Evolutionary conservation across 23 red algal species (phyloP).

Genomic region (Gracilaria caudata): DNA sequence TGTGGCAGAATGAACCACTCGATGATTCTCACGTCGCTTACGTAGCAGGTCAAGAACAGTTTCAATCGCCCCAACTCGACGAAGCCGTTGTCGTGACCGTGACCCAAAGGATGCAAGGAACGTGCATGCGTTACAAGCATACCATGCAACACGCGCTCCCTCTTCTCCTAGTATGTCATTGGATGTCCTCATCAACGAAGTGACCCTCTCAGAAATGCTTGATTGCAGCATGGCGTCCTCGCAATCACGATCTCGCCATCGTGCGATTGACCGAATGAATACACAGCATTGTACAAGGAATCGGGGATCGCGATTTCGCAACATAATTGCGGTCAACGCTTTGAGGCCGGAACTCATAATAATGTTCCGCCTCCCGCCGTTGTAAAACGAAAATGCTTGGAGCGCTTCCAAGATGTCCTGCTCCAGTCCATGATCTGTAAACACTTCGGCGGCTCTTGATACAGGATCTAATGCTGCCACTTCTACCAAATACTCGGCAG

Average conservation of each 20-base stretch:
- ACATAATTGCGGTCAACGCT: constrained; percentile 56
- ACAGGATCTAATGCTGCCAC: constrained; percentile 53
- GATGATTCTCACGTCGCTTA: too few relatives aligned
- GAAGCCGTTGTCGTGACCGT: too few relatives aligned
- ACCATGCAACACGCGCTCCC: constrained; percentile 52
- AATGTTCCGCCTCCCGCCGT: constrained; percentile 54
- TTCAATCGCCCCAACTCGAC: too few relatives aligned
- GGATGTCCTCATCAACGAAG: constrained; percentile 34
- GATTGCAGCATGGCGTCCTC: constrained; percentile 68
- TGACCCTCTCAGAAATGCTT: constrained; percentile 49
- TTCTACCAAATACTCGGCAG: constrained; percentile 58
- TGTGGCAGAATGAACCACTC: too few relatives aligned
- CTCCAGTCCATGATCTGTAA: constrained; percentile 59
- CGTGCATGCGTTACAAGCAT: too few relatives aligned
- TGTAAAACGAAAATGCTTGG: constrained; percentile 65
- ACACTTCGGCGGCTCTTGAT: constrained; percentile 60
- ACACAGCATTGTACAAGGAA: constrained; percentile 61
- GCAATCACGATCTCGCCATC: constrained; percentile 62
- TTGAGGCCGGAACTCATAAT: constrained; percentile 71
- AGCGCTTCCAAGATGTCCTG: constrained; percentile 56
- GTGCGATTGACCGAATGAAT: constrained; percentile 49
- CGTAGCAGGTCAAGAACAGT: too few relatives aligned
- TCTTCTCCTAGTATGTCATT: constrained; percentile 56
- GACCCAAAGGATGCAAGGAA: too few relatives aligned
- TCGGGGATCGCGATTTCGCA: constrained; percentile 47